A percentile compares a stretch with the other conserved stretches of the same genome.
Evolutionary conservation across 2,329 filamentous ascomycete genomes (phyloP).

Genomic region (Talaromyces sp.): DNA sequence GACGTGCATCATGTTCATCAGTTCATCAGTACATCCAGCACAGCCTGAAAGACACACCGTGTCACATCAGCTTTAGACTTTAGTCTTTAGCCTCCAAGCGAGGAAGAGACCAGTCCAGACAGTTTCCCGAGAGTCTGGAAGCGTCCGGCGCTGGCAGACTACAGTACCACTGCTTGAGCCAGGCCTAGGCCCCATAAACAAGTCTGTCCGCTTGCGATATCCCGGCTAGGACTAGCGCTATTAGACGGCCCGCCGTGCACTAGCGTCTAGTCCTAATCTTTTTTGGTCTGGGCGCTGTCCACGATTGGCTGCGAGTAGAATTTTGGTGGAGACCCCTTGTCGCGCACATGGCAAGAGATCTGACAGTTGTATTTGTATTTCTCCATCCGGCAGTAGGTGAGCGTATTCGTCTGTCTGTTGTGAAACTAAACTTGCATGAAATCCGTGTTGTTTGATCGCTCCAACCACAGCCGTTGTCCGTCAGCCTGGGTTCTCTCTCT

Average conservation of each 20-base stretch:
- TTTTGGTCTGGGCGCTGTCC: not conserved
- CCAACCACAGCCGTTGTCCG: not conserved
- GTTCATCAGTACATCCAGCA: not conserved
- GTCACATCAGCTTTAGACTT: too few relatives aligned
- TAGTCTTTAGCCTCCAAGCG: too few relatives aligned
- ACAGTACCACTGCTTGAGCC: too few relatives aligned
- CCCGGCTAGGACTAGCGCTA: not conserved
- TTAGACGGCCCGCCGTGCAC: not conserved
- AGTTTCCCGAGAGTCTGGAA: not conserved
- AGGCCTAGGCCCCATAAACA: too few relatives aligned
- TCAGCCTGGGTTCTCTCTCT: not conserved
- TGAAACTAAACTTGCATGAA: not conserved
- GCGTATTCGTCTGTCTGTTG: not conserved
- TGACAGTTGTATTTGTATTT: not conserved
- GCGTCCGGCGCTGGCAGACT: not conserved
- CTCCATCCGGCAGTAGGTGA: not conserved
- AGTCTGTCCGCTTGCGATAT: not conserved
- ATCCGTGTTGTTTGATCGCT: not conserved
- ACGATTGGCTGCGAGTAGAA: too few relatives aligned
- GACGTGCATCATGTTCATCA: not conserved
- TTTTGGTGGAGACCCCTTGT: not conserved
- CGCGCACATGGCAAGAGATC: not conserved
- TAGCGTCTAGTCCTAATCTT: not conserved
- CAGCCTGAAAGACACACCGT: not conserved
- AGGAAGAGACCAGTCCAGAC: not conserved